phyloP scores from a whole-genome alignment of 1,139 yeast genomes.

The Hyphopichia pseudoburtonii region DNA sequence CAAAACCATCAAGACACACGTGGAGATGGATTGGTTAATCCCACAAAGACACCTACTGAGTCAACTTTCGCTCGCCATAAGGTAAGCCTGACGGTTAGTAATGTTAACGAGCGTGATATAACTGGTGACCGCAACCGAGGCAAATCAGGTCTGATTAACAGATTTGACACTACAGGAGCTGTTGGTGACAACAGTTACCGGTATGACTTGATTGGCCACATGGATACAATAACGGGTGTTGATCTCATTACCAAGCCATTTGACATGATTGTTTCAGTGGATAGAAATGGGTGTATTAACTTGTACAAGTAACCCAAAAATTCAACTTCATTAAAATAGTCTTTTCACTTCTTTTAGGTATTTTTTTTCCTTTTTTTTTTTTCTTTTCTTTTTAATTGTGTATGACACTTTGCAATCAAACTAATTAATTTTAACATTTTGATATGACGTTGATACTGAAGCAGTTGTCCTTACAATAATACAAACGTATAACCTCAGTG shows the following conservation, averaged over 20 bases:
- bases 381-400: too few relatives aligned
- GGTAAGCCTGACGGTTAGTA: slow-evolving; percentile 12
- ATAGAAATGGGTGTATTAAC: slow-evolving; percentile 60
- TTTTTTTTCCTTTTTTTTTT: background rate
- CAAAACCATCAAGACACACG: too few relatives aligned
- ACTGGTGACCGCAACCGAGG: slow-evolving; percentile 12
- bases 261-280: slow-evolving; percentile 62
- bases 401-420: too few relatives aligned
- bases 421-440: too few relatives aligned
- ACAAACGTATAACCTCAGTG: too few relatives aligned
- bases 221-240: slow-evolving; percentile 51
- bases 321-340: background rate
- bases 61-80: too few relatives aligned
- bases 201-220: background rate
- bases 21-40: slow-evolving; percentile 9
- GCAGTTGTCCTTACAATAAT: too few relatives aligned
- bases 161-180: slow-evolving; percentile 26
- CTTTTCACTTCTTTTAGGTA: too few relatives aligned
- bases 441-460: too few relatives aligned
- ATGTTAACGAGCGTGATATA: slow-evolving; percentile 12
- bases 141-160: too few relatives aligned
- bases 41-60: too few relatives aligned
- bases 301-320: slow-evolving; percentile 53
- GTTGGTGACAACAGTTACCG: background rate
- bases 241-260: slow-evolving; percentile 50